A percentile compares a stretch with the other conserved stretches of the same genome.
phyloP scores from a whole-genome alignment of 1,139 yeast genomes.

The Nakaseomyces sp. region DNA sequence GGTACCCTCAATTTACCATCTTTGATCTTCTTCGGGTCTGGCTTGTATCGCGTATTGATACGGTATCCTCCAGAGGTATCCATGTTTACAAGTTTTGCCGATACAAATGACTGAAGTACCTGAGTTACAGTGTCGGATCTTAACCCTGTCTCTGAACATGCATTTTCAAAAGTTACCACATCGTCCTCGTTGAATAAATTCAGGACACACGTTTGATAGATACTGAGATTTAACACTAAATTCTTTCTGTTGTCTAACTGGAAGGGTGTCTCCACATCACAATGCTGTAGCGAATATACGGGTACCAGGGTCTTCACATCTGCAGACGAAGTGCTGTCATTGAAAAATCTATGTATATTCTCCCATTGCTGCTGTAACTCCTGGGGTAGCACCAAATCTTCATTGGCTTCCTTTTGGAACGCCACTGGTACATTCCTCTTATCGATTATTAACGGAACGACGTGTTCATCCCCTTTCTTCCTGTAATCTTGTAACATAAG shows the following conservation, averaged over 20 bases:
- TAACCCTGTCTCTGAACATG: constrained; percentile 12
- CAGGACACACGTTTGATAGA: constrained; percentile 25
- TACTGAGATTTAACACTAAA: constrained; percentile 20
- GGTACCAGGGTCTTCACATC: constrained; percentile 14
- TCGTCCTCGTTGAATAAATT: constrained; percentile 20
- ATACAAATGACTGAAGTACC: constrained; percentile 19
- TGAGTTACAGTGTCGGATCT: constrained; percentile 8
- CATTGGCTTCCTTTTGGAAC: constrained; percentile 13
- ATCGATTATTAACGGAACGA: constrained; percentile 18
- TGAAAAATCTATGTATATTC: constrained; percentile 17
- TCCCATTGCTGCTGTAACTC: constrained; percentile 25
- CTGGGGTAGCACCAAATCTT: constrained; percentile 15
- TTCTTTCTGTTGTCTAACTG: constrained; percentile 10
- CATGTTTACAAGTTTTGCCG: constrained; percentile 14
- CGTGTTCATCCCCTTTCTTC: background rate
- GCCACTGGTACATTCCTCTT: constrained; percentile 15
- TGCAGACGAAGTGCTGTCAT: constrained; percentile 10
- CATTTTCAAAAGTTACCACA: constrained; percentile 10
- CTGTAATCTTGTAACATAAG: background rate
- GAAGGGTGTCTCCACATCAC: constrained; percentile 25
- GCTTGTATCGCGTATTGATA: constrained; percentile 17
- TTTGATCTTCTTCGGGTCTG: constrained; percentile 17
- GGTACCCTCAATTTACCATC: constrained; percentile 20
- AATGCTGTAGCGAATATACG: constrained; percentile 22
- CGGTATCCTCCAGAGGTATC: constrained; percentile 7